Conservation (phyloP, 495 filamentous ascomycete species). For the Xylaria longipes region DNA sequence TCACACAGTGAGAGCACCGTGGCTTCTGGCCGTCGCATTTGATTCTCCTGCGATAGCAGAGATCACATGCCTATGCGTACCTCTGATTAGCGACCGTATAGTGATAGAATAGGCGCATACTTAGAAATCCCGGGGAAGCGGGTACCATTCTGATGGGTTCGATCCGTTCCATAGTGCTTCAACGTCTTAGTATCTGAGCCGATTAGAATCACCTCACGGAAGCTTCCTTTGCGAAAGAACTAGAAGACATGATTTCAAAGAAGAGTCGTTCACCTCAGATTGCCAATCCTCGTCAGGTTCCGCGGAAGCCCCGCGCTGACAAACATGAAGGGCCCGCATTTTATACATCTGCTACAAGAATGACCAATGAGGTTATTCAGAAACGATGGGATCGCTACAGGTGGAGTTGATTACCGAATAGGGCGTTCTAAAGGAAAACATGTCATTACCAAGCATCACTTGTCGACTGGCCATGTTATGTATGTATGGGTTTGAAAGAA, state of each 20-base stretch:
- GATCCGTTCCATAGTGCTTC: not conserved
- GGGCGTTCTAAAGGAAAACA: not conserved
- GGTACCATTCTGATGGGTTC: conserved; percentile 12
- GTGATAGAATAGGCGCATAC: not conserved
- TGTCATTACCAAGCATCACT: not conserved
- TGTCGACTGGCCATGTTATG: not conserved
- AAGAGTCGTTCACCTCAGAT: not conserved
- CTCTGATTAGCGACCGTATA: not conserved
- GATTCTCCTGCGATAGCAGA: conserved; percentile 27
- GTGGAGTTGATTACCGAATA: conserved; percentile 1
- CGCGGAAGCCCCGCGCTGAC: conserved; percentile 20
- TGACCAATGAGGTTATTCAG: not conserved
- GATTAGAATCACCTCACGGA: not conserved
- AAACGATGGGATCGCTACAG: not conserved
- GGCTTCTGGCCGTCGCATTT: conserved; percentile 28
- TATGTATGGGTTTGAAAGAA: not conserved
- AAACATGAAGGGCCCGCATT: not conserved
- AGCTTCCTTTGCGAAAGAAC: not conserved
- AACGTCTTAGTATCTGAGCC: not conserved
- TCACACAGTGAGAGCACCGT: conserved; percentile 26
- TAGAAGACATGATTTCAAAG: not conserved
- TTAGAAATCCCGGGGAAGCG: not conserved
- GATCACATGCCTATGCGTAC: conserved; percentile 23
- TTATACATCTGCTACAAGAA: not conserved
- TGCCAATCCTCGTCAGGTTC: not conserved